These are phyloP conservation scores for Scleroderma citrinum DNA, from an alignment of 768 basidiomycete genomes.

Conservation along the genomic window DNA sequence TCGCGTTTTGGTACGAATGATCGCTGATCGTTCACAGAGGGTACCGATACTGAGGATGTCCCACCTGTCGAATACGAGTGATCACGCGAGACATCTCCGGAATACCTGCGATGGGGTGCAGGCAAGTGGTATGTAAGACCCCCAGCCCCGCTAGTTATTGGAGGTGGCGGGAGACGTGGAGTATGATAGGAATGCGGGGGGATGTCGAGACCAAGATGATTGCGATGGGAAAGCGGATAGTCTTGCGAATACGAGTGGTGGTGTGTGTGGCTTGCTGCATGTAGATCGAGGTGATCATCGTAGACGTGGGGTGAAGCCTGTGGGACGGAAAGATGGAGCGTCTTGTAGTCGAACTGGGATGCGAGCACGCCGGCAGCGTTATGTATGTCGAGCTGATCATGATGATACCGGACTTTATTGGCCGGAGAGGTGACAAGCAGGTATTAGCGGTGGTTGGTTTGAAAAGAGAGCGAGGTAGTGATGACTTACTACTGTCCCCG, in stretches of 20 bases:
- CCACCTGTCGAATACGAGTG: conserved; percentile 31
- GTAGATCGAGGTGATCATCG: conserved; percentile 40
- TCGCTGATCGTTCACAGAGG: conserved; percentile 22
- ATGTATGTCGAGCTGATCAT: conserved; percentile 40
- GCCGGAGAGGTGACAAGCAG: conserved; percentile 34
- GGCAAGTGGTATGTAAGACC: conserved; percentile 16
- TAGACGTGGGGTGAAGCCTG: conserved; percentile 40
- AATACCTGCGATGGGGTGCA: conserved; percentile 26
- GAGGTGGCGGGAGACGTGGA: conserved; percentile 37
- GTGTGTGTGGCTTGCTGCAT: conserved; percentile 29
- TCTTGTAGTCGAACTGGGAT: conserved; percentile 46
- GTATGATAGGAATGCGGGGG: conserved; percentile 35
- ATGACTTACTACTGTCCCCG: conserved; percentile 46
- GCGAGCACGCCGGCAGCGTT: conserved; percentile 43
- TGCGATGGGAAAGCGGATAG: conserved; percentile 39
- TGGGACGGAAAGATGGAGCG: conserved; percentile 37
- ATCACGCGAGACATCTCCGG: conserved; percentile 36
- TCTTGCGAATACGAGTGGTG: conserved; percentile 37
- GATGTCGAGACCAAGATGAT: conserved; percentile 41
- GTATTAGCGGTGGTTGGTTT: conserved; percentile 19
- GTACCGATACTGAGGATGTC: conserved; percentile 14
- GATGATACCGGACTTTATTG: conserved; percentile 70
- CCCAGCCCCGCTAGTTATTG: conserved; percentile 12
- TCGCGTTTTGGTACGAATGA: conserved; percentile 41
- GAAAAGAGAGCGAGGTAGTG: conserved; percentile 44